These are phyloP conservation scores for Fusarium torulosum DNA, from an alignment of 2,329 filamentous ascomycete genomes.

Conservation along the genomic window DNA sequence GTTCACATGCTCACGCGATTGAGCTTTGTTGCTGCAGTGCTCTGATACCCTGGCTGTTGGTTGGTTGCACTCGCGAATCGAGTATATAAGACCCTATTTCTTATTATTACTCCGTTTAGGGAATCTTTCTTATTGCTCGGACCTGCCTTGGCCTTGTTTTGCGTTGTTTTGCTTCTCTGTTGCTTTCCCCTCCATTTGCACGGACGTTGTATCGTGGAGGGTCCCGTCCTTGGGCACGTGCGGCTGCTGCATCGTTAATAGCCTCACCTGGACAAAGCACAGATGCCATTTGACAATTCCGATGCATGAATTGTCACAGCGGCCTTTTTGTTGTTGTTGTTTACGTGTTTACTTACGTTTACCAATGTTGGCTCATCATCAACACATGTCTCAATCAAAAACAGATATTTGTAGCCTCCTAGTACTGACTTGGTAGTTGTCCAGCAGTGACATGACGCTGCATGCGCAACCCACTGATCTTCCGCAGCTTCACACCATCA, in stretches of 20 bases:
- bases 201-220: conserved; percentile 26
- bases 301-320: conserved; percentile 1
- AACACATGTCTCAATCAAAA: background rate
- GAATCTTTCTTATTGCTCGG: conserved; percentile 20
- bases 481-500: background rate
- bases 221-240: conserved; percentile 12
- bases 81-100: background rate
- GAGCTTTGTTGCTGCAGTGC: background rate
- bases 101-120: background rate
- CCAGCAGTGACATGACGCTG: conserved; percentile 8
- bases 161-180: background rate
- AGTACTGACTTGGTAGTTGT: background rate
- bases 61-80: conserved; percentile 37
- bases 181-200: conserved; percentile 7
- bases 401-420: background rate
- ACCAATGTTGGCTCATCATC: background rate
- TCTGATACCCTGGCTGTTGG: background rate
- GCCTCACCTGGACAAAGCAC: conserved; percentile 15
- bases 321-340: background rate
- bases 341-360: background rate
- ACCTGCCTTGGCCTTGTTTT: conserved; percentile 6
- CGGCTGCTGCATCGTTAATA: background rate
- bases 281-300: background rate
- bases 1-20: conserved; percentile 1
- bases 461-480: background rate